phyloP scores from a whole-genome alignment of 306 rosid species.

The Castanea sativa region DNA sequence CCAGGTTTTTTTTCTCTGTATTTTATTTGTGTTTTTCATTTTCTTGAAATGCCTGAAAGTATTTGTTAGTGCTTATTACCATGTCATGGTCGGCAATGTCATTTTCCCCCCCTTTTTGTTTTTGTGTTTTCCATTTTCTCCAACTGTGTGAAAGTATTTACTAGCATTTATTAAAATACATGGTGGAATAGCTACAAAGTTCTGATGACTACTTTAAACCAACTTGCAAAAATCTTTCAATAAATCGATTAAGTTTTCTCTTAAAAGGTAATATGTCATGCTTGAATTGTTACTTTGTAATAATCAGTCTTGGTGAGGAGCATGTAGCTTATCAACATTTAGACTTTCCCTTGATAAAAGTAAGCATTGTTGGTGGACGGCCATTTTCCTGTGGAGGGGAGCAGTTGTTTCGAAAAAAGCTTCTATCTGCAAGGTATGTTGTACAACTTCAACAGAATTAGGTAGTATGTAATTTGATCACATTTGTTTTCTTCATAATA shows the following conservation, averaged over 20 bases:
- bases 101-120: neutral
- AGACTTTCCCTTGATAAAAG: constrained; percentile 70
- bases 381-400: constrained; percentile 86
- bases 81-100: neutral
- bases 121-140: neutral
- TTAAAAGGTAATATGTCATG: constrained; percentile 13
- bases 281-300: constrained; percentile 20
- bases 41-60: neutral
- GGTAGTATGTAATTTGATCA: neutral
- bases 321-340: constrained; percentile 70
- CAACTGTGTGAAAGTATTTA: neutral
- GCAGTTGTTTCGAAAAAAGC: constrained; percentile 49
- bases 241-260: neutral
- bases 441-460: constrained; percentile 1
- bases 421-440: constrained; percentile 76
- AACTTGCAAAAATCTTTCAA: neutral
- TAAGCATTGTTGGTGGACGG: constrained; percentile 86
- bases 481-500: neutral
- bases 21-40: neutral
- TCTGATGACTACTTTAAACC: neutral
- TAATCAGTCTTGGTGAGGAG: constrained; percentile 75
- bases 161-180: neutral
- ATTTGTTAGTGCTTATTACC: neutral
- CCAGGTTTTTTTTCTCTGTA: neutral
- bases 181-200: neutral